Evolutionary conservation across 768 basidiomycete species (phyloP).

Genomic region (Leccinum incarnatum): DNA sequence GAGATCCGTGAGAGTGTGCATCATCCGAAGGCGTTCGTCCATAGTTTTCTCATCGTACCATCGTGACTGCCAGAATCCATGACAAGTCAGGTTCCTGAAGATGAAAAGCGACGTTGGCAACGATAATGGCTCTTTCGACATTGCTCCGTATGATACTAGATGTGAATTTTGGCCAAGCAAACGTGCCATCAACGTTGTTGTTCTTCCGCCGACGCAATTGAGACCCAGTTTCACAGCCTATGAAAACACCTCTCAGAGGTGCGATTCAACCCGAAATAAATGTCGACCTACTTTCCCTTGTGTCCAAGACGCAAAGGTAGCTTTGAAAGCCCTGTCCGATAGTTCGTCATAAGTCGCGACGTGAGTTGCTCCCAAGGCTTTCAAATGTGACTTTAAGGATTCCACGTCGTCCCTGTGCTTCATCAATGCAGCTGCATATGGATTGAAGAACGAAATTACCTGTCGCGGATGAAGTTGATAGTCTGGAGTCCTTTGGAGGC

Average conservation of each 20-base stretch:
- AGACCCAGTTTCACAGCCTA: slow-evolving; percentile 47
- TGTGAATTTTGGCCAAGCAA: slow-evolving; percentile 66
- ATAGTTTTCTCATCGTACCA: slow-evolving; percentile 58
- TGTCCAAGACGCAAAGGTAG: slow-evolving; percentile 62
- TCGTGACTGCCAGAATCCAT: slow-evolving; percentile 76
- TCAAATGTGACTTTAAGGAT: slow-evolving; percentile 48
- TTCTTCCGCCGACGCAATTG: slow-evolving; percentile 63
- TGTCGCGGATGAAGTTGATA: slow-evolving; percentile 75
- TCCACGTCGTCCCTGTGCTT: slow-evolving; percentile 49
- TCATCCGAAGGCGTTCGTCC: slow-evolving; percentile 49
- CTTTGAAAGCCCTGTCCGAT: slow-evolving; percentile 49
- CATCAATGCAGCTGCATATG: neutral
- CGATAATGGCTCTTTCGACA: slow-evolving; percentile 80
- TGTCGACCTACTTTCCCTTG: slow-evolving; percentile 47
- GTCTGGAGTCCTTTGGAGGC: slow-evolving; percentile 66
- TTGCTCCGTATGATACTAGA: slow-evolving; percentile 85
- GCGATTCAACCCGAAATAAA: slow-evolving; percentile 8
- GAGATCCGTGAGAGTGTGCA: slow-evolving; percentile 49
- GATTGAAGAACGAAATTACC: slow-evolving; percentile 38
- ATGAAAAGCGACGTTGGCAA: slow-evolving; percentile 79
- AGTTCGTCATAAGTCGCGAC: slow-evolving; percentile 80
- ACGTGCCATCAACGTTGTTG: slow-evolving; percentile 67
- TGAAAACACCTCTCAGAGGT: neutral
- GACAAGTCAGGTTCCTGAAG: slow-evolving; percentile 75
- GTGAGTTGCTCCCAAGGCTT: slow-evolving; percentile 66